Conservation (phyloP, 108 stramenopile genomes). For the Cyclotella choctawhatcheeana region DNA sequence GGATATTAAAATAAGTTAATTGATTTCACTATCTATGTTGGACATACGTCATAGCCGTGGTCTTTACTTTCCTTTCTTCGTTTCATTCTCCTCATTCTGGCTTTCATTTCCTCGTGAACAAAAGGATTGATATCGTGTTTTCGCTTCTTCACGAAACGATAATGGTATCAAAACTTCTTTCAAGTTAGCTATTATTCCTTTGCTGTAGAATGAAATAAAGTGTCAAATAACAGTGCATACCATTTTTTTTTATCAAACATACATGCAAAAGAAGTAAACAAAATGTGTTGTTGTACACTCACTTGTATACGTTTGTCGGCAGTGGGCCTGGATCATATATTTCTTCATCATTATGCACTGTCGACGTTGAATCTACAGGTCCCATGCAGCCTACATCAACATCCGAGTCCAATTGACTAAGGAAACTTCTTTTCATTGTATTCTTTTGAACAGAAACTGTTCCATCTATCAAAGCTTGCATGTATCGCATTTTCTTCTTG, state of each 20-base stretch:
- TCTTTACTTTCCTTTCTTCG: too few relatives aligned
- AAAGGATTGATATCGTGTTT: too few relatives aligned
- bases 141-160: constrained; percentile 63
- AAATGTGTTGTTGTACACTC: too few relatives aligned
- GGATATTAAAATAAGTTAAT: too few relatives aligned
- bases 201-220: constrained; percentile 1
- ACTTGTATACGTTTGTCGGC: constrained; percentile 75
- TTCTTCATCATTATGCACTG: constrained; percentile 21
- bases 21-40: too few relatives aligned
- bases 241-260: background rate
- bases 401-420: constrained; percentile 35
- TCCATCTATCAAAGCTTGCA: constrained; percentile 60
- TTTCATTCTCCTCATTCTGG: too few relatives aligned
- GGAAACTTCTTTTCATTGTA: background rate
- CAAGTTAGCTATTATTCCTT: constrained; percentile 77
- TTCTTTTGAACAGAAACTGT: constrained; percentile 3
- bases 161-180: constrained; percentile 77
- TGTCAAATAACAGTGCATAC: too few relatives aligned
- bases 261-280: background rate
- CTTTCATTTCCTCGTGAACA: too few relatives aligned
- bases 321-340: constrained; percentile 77
- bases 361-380: constrained; percentile 11
- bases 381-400: constrained; percentile 74
- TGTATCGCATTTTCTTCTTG: constrained; percentile 55
- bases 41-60: too few relatives aligned